These are phyloP conservation scores for Dittrichia graveolens DNA, from an alignment of 129 eudicot species.

Conservation along the genomic window DNA sequence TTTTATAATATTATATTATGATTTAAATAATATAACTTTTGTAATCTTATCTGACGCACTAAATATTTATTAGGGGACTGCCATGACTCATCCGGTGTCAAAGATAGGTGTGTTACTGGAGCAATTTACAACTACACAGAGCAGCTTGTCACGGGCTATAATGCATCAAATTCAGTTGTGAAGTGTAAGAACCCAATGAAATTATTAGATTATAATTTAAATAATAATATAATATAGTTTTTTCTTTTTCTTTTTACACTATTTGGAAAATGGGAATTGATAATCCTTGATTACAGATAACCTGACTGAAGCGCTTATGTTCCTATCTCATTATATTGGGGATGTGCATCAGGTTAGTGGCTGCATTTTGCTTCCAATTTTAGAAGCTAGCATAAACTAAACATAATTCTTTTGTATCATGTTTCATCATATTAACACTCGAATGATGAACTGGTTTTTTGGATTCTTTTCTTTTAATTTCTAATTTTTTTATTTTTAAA, in stretches of 20 bases:
- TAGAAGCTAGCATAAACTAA: neutral
- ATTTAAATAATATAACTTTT: neutral
- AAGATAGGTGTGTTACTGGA: constrained; percentile 89
- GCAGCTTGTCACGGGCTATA: constrained; percentile 63
- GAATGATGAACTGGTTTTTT: neutral
- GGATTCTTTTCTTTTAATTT: neutral
- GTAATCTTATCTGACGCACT: neutral
- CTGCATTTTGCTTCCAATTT: constrained; percentile 10
- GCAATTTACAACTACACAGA: constrained; percentile 93
- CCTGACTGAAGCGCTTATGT: constrained; percentile 98
- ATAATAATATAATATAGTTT: too few relatives aligned
- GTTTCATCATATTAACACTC: too few relatives aligned
- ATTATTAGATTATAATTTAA: too few relatives aligned
- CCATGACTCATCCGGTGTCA: constrained; percentile 76
- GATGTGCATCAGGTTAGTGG: constrained; percentile 91
- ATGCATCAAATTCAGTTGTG: constrained; percentile 42
- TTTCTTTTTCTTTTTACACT: neutral
- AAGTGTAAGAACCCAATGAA: constrained; percentile 47
- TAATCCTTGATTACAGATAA: constrained; percentile 59
- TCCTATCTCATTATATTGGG: constrained; percentile 89
- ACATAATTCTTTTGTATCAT: too few relatives aligned
- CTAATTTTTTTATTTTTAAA: neutral
- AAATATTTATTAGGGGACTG: constrained; percentile 65
- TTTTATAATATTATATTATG: neutral
- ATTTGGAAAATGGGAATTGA: constrained; percentile 27